phyloP scores from a whole-genome alignment of 768 basidiomycete genomes.

The Gyrodon lividus region DNA sequence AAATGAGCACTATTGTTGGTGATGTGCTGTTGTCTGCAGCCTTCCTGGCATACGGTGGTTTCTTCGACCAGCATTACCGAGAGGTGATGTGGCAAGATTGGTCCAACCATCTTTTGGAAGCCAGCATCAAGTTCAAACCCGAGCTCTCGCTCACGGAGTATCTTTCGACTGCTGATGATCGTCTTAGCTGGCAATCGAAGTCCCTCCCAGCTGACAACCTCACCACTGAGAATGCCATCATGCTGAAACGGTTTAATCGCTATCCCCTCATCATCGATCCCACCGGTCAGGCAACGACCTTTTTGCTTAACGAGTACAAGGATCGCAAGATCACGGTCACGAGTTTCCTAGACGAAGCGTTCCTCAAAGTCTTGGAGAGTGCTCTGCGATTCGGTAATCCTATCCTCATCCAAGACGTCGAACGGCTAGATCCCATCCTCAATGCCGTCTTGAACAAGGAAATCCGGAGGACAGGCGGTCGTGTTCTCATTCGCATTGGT shows the following conservation, averaged over 20 bases:
- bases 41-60: conserved; percentile 95
- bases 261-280: conserved; percentile 98
- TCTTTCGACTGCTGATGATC: conserved; percentile 94
- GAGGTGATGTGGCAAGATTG: conserved; percentile 97
- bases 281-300: conserved; percentile 93
- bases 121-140: conserved; percentile 86
- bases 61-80: conserved; percentile 98
- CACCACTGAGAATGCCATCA: conserved; percentile 98
- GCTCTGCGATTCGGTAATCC: conserved; percentile 99
- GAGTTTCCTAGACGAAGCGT: conserved; percentile 97
- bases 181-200: conserved; percentile 93
- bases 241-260: conserved; percentile 96
- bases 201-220: conserved; percentile 94
- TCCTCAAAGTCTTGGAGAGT: conserved; percentile 97
- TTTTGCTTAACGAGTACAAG: conserved; percentile 91
- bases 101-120: conserved; percentile 84
- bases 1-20: conserved; percentile 98
- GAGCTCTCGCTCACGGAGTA: conserved; percentile 95
- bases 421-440: conserved; percentile 94
- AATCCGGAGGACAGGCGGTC: conserved; percentile 92
- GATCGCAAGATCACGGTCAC: conserved; percentile 97
- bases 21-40: conserved; percentile 95
- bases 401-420: conserved; percentile 95
- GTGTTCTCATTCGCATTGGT: conserved; percentile 93
- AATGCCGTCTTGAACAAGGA: conserved; percentile 98